These are phyloP conservation scores for Sugiyamaella pinicola DNA, from an alignment of 1,139 yeast genomes.

Conservation along the genomic window DNA sequence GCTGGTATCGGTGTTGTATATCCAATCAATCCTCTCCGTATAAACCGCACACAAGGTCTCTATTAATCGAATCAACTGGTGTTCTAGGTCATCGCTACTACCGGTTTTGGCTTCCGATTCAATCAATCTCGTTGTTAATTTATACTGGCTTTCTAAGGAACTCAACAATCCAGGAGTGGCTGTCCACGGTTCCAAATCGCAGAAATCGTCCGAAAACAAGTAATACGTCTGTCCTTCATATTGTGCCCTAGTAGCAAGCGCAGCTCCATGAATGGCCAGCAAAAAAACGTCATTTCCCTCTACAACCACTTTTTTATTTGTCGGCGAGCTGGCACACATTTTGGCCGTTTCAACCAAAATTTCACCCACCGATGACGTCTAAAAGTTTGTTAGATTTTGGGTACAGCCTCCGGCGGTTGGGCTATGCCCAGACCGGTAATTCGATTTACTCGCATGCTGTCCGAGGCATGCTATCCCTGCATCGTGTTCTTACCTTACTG, in stretches of 20 bases:
- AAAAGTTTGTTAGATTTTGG: not conserved
- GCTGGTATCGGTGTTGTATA: conserved; percentile 18
- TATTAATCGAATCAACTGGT: conserved; percentile 38
- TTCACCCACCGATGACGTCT: conserved; percentile 9
- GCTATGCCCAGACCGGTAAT: not conserved
- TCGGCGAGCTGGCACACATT: conserved; percentile 5
- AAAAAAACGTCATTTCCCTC: conserved; percentile 39
- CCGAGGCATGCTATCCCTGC: not conserved
- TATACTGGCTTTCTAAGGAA: conserved; percentile 35
- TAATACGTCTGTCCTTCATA: conserved; percentile 29
- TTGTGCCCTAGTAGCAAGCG: conserved; percentile 31
- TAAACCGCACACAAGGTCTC: conserved; percentile 38
- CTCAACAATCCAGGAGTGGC: conserved; percentile 34
- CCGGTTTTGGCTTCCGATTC: conserved; percentile 21
- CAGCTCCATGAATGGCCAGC: conserved; percentile 36
- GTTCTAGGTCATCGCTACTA: conserved; percentile 23
- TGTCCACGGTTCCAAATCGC: conserved; percentile 41
- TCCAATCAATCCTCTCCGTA: conserved; percentile 37
- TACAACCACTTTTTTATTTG: conserved; percentile 25
- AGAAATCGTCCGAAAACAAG: conserved; percentile 27
- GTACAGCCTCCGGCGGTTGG: too few relatives aligned
- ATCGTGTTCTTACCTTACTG: conserved; percentile 28
- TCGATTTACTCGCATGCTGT: not conserved
- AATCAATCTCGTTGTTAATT: conserved; percentile 26
- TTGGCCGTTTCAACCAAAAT: conserved; percentile 17